These are phyloP conservation scores for Arthrobotrys megalospora DNA, from an alignment of 2,329 filamentous ascomycete species.

Conservation along the genomic window DNA sequence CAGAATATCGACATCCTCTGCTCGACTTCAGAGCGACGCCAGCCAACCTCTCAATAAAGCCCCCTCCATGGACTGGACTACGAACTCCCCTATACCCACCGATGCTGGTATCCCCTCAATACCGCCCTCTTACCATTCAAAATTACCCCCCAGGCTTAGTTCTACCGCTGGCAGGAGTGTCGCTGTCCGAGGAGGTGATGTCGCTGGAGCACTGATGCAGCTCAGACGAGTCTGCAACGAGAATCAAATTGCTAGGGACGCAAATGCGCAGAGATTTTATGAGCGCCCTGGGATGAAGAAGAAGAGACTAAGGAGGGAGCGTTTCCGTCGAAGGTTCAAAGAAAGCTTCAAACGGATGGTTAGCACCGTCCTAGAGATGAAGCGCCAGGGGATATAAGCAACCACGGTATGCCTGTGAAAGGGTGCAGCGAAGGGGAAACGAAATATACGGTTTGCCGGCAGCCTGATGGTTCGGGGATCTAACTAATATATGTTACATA, in stretches of 20 bases:
- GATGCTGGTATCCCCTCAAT: conserved; percentile 5
- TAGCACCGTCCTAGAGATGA: conserved; percentile 77
- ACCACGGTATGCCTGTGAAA: neutral
- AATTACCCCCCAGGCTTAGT: conserved; percentile 62
- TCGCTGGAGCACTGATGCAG: conserved; percentile 70
- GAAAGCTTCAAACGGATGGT: conserved; percentile 77
- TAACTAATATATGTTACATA: conserved; percentile 38
- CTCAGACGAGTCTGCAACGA: conserved; percentile 69
- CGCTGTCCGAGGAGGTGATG: conserved; percentile 67
- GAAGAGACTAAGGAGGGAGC: conserved; percentile 79
- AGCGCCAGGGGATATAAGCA: conserved; percentile 81
- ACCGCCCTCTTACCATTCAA: conserved; percentile 54
- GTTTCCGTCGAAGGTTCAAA: conserved; percentile 80
- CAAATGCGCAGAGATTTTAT: conserved; percentile 77
- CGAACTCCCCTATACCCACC: conserved; percentile 11
- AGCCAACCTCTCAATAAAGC: conserved; percentile 12
- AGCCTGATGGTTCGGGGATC: neutral
- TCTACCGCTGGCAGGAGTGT: conserved; percentile 66
- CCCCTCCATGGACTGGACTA: conserved; percentile 9
- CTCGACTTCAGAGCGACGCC: conserved; percentile 13
- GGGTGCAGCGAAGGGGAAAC: neutral
- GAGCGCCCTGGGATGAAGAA: conserved; percentile 82
- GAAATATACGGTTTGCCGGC: neutral
- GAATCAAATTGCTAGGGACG: conserved; percentile 75
- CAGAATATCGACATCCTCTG: conserved; percentile 32